Evolutionary conservation across 2,329 filamentous ascomycete species (phyloP).

Genomic region (Hymenoscyphus scutula): DNA sequence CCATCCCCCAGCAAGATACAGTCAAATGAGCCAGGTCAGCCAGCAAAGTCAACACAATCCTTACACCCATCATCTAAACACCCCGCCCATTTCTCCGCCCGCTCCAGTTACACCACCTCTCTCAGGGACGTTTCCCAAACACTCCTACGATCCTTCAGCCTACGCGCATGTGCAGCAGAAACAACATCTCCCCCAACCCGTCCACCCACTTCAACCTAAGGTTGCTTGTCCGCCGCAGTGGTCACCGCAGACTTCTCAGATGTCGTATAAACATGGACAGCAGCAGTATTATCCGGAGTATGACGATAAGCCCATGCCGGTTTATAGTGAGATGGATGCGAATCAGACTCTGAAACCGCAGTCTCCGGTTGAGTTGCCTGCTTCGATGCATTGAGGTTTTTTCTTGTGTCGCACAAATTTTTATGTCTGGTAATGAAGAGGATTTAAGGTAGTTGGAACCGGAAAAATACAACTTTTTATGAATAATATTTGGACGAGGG

Average conservation of each 20-base stretch:
- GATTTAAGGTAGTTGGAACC: not conserved
- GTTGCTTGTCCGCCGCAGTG: constrained; percentile 13
- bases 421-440: not conserved
- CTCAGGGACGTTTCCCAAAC: constrained; percentile 9
- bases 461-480: not conserved
- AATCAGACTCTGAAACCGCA: constrained; percentile 8
- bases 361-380: not conserved
- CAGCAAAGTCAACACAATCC: constrained; percentile 5
- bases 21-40: constrained; percentile 5
- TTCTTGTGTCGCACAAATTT: not conserved
- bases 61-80: not conserved
- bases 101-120: constrained; percentile 9
- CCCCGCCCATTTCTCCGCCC: constrained; percentile 5
- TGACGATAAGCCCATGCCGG: constrained; percentile 15
- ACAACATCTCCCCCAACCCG: not conserved
- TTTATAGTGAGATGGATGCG: constrained; percentile 15
- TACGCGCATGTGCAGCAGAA: constrained; percentile 4
- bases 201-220: constrained; percentile 2
- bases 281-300: constrained; percentile 8
- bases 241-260: constrained; percentile 14
- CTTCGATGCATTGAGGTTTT: not conserved
- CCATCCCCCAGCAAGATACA: not conserved
- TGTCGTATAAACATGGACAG: constrained; percentile 9
- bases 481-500: not conserved
- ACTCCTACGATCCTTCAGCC: constrained; percentile 9